A percentile compares a stretch with the other conserved stretches of the same genome.
Conservation (phyloP, 495 filamentous ascomycete genomes). For the Penicillium subrubescens region DNA sequence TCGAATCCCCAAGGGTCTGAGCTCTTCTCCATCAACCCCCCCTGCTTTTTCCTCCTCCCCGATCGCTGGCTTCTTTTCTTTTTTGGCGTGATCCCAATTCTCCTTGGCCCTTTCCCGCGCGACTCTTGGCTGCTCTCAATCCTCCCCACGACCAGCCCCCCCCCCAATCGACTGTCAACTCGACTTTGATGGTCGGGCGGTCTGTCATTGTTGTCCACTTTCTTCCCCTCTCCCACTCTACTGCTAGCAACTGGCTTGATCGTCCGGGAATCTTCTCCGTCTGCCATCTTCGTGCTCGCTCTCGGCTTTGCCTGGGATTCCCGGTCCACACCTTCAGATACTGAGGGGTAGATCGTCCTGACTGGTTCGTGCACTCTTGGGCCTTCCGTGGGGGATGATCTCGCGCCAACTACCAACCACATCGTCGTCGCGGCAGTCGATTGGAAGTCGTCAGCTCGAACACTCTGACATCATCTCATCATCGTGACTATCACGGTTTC, state of each 20-base stretch:
- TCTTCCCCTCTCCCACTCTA: not conserved
- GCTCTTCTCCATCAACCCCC: conserved; percentile 1
- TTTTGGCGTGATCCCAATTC: conserved; percentile 3
- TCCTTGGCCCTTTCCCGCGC: not conserved
- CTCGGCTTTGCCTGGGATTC: not conserved
- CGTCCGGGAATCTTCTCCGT: conserved; percentile 1
- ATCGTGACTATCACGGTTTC: not conserved
- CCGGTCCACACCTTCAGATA: not conserved
- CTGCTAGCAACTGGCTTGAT: not conserved
- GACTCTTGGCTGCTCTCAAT: not conserved
- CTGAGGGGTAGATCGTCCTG: conserved; percentile 5
- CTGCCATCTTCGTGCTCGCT: not conserved
- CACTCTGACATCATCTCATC: conserved; percentile 18
- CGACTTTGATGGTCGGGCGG: not conserved
- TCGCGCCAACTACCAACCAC: conserved; percentile 5
- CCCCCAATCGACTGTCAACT: not conserved
- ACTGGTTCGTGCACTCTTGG: conserved; percentile 19
- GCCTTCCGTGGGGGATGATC: conserved; percentile 9
- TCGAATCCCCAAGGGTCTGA: conserved; percentile 15
- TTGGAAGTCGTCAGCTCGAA: conserved; percentile 1
- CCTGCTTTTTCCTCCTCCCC: conserved; percentile 2
- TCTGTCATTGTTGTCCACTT: not conserved
- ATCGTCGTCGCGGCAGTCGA: not conserved
- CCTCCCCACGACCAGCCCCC: not conserved
- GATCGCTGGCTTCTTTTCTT: conserved; percentile 6